Evolutionary conservation across 306 rosid species (phyloP), one percentile per base, ranked within the genome.

Genomic region (Canavalia gladiata): DNA sequence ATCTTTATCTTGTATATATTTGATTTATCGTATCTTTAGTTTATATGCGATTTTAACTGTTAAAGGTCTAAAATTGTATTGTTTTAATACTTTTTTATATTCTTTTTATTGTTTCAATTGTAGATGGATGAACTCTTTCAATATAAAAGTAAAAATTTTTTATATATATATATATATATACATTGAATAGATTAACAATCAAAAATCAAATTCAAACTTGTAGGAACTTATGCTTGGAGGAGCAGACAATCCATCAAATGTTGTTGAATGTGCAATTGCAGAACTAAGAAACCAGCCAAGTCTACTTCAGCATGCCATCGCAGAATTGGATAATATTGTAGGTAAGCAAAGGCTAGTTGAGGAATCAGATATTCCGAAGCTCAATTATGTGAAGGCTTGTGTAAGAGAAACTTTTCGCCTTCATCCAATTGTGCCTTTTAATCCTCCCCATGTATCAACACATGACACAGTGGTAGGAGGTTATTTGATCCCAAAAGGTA

Each of bases 401-500:
- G 18, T n/a, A 51, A 51, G 56, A 50, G 56, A 4, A 13, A 2
- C 35, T 12, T 52, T 52, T 52, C 57, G 57, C 25, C 57, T 52
- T 52, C 57, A 52, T 52, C 57, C 57, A 5, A n/a, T 52, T 52
- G 29, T 3, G 13, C 57, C 57, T 52, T 52, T 52, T 13, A 52
- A 1, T 52, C 57, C 57, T n/a, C 57, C 57, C 1, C 57, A 52
- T n/a, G 57, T 52, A 0, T 12, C 57, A 37, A 37, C 41, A 37
- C 41, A 42, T 2, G 88, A 91, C 31, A 55, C 80, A 4, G 2
- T 64, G 4, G 88, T 91, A 0, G 74, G 79, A 4, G 79, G 72
- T 30, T 81, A 88, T 82, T 81, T 85, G 10, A 85, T 90, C 58
- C 88, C 90, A 1, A 89, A 87, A 7, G 88, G 89, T 0, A 87